phyloP scores from a whole-genome alignment of 202 grass and related monocot species.

The Carex arenaria region DNA sequence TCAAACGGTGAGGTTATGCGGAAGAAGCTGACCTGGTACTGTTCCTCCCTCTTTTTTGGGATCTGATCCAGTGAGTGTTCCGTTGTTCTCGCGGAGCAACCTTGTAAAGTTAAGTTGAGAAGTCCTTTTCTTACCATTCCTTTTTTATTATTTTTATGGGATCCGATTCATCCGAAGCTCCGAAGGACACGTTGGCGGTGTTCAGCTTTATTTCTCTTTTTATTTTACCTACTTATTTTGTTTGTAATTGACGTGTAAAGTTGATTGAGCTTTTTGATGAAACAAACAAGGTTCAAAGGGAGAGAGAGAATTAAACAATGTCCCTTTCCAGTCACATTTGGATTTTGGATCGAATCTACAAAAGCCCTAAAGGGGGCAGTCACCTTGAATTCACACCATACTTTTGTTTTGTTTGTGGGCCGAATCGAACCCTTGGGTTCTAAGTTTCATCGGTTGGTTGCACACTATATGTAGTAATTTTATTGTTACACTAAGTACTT shows the following conservation, averaged over 20 bases:
- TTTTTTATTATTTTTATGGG: background rate
- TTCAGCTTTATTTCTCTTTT: no score
- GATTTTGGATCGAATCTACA: background rate
- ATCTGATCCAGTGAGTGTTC: constrained; percentile 14
- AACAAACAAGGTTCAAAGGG: no score
- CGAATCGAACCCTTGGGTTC: background rate
- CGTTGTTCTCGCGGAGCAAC: constrained; percentile 10
- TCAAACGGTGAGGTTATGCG: no score
- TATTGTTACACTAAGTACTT: no score
- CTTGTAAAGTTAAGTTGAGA: background rate
- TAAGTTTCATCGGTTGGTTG: background rate
- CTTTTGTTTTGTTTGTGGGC: constrained; percentile 8
- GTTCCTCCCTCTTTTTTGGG: background rate
- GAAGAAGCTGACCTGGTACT: no score
- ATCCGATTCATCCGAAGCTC: no score
- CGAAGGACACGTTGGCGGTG: background rate
- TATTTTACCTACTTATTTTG: no score
- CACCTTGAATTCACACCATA: background rate
- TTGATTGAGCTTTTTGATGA: background rate
- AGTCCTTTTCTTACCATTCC: background rate
- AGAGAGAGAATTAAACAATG: background rate
- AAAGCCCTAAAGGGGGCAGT: background rate
- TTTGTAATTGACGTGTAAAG: background rate
- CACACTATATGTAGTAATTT: no score
- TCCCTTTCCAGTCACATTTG: background rate